phyloP scores from a whole-genome alignment of 1,284 basidiomycete genomes.

The Pseudozyma sp. region DNA sequence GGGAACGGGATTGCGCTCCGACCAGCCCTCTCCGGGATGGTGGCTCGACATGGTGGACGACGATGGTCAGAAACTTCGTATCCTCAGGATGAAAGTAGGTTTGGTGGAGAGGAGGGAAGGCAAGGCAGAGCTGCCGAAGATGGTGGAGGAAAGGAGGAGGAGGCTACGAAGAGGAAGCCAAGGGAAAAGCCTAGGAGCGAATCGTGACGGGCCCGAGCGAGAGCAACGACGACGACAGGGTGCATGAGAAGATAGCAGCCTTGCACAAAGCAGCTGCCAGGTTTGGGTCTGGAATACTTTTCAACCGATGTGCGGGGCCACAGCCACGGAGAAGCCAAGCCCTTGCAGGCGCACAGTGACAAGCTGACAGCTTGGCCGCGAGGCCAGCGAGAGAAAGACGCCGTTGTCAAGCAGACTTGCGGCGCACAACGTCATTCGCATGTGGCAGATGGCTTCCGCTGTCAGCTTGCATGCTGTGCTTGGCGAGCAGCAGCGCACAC shows the following conservation, averaged over 20 bases:
- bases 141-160: too few relatives aligned
- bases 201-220: too few relatives aligned
- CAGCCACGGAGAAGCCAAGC: neutral
- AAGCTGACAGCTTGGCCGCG: too few relatives aligned
- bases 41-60: slow-evolving; percentile 42
- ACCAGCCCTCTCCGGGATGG: slow-evolving; percentile 60
- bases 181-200: too few relatives aligned
- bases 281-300: neutral
- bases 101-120: neutral
- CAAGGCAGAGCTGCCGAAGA: neutral
- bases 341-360: too few relatives aligned
- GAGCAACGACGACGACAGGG: neutral
- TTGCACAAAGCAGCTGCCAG: neutral
- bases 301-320: neutral
- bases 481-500: too few relatives aligned
- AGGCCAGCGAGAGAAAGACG: too few relatives aligned
- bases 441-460: too few relatives aligned
- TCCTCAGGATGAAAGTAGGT: neutral
- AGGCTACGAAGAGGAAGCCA: too few relatives aligned
- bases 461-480: too few relatives aligned
- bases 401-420: too few relatives aligned
- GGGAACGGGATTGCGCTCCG: slow-evolving; percentile 57
- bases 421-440: too few relatives aligned
- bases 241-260: slow-evolving; percentile 7
- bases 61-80: neutral